Base-by-base conservation (phyloP, 257 asterid species). In the Solanum chaucha region DNA sequence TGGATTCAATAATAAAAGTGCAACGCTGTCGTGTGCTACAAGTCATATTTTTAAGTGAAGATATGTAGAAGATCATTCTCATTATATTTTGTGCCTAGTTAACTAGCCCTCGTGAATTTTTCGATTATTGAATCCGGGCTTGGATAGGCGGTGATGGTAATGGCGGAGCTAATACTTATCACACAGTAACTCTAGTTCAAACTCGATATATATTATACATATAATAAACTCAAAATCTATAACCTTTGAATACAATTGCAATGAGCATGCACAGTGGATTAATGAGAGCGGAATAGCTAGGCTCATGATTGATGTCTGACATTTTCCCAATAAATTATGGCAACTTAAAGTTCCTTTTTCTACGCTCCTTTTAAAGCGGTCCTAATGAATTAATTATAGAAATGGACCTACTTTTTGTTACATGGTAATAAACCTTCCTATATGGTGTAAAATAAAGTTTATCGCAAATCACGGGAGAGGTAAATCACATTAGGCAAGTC, bases 271-370 rank as follows among this genome's bases (percentile, higher is more conserved):
- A 75, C 20, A 61, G 71, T 51, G 71, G 86, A 15, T 55, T 59
- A 46, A 64, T 19, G 55, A 1, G 3, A 14, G 83, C 35, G 73
- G 22, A 32, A 35, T 59, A 35, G 19, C 12, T 32, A 20, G 68
- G 78, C 88, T 89, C 86, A 85, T 85, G 90, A 87, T 89, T 87
- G 91, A 61, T 70, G 88, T 86, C 88, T 85, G 88, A 89, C 88
- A 71, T 61, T 84, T 85, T 15, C 64, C 86, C 71, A 78, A 46
- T 26, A 48, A 70, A 85, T 88, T 88, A 68, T 85, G 86, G 67
- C 41, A 2, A 44, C 22, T 9, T 17, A 17, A 34, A 34, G 26
- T 19, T 34, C 26, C 28, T 72, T 72, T 72, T 34, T 19, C 80
- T 68, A 65, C 26, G 40, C 59, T 61, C 59, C 74, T 61, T 35